Evolutionary conservation across 2,329 filamentous ascomycete species (phyloP), one percentile per base, ranked within the genome.

Genomic region (Phaeoacremonium minimum): DNA sequence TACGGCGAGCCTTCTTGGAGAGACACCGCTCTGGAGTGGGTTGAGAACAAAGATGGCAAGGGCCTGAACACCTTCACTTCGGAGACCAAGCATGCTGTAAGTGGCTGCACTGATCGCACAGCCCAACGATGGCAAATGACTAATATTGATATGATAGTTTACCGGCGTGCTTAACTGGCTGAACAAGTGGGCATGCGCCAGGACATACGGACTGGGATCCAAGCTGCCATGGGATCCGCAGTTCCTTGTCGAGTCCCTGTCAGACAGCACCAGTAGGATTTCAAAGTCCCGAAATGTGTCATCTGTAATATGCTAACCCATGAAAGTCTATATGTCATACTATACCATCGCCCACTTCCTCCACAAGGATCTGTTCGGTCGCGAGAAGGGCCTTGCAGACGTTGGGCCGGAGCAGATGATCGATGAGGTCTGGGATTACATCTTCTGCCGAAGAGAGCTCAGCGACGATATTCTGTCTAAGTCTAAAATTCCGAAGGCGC

Each of bases 361-460:
- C 19, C 89, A 95, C 65, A 80, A 77, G 35, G 93, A 97, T 51
- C 80, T 93, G 42, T 97, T 88, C 48, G 93, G 93, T 26, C 79
- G 80, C 50, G 74, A 78, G 31, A 73, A 77, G 47, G 89, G 87
- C 45, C 54, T 75, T 20, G 71, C 81, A 35, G 77, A 83, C 44
- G 75, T 97, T 47, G 77, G 73, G 30, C 70, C 88, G 2, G 87
- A 93, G 40, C 88, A 96, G 63, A 90, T 97, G 84, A 88, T 76
- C 7, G 90, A 96, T 47, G 88, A 94, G 50, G 87, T 95, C 32
- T 98, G 90, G 89, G 91, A 98, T 63, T 96, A 95, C 57, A 69
- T 97, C 48, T 96, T 97, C 67, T 83, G 79, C 56, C 80, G 87
- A 38, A 78, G 80, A 14, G 82, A 88, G 33, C 61, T 83, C 37